Base-by-base conservation (phyloP, 345 rosid species). In the Cardamine resedifolia region DNA sequence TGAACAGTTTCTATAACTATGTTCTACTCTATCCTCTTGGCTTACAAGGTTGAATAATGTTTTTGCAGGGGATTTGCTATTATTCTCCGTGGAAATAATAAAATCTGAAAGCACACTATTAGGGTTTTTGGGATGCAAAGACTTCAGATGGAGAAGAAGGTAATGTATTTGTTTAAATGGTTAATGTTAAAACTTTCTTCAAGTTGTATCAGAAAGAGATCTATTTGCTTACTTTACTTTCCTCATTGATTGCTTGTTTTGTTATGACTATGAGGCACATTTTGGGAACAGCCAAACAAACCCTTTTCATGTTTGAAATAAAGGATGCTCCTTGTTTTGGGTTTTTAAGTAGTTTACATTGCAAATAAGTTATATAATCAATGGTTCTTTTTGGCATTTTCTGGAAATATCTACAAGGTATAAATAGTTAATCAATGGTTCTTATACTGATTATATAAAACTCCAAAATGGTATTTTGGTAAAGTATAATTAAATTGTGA, bases 231-330 rank as follows among this genome's bases (percentile, higher is more conserved):
- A 44, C 5, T 51, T 49, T 61, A 18, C 34, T 69, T 69, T 69
- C 59, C 38, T 62, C 23, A 34, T 36, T 69, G 66, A 26, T 70
- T 70, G 51, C 21, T 53, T 62, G 65, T 61, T 69, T 55, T 41
- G 36, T 56, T 24, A 55, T 61, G 63, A 51, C 18, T 41, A 59
- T 69, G 59, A 24, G 75, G 52, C 38, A 45, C 66, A 63, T 34
- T 76, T 69, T 76, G 79, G 71, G 71, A 76, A 52, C 52, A 53
- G 70, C 60, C 75, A 69, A 69, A 69, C 66, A 47, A 69, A 69
- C 19, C 31, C 44, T 76, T 56, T 69, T 76, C 79, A 47, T 69
- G 71, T 76, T 76, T 69, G 70, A 48, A 76, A 76, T 62, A 62
- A 76, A 63, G 60, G 30, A 69, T 70, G 66, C 71, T 76, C 66